Evolutionary conservation across 2,329 filamentous ascomycete genomes (phyloP).

Genomic region (Rachicladosporium sp.): DNA sequence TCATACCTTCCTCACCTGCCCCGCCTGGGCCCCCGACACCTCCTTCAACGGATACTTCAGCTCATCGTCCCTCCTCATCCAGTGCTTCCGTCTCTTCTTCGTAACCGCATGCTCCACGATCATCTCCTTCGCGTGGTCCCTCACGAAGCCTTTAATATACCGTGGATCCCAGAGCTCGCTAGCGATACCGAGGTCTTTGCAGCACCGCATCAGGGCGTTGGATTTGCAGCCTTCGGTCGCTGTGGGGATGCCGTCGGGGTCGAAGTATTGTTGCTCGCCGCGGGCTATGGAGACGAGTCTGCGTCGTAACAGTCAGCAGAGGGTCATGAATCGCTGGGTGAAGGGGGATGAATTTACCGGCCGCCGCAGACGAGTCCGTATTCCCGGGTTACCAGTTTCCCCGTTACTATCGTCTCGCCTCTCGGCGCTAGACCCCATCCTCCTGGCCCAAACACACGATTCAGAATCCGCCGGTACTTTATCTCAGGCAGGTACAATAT

Average conservation of each 20-base stretch:
- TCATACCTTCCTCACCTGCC: not conserved
- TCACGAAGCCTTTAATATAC: conserved; percentile 75
- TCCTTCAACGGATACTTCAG: conserved; percentile 53
- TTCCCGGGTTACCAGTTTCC: conserved; percentile 71
- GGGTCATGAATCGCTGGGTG: not conserved
- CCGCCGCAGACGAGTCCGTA: conserved; percentile 85
- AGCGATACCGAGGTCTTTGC: conserved; percentile 91
- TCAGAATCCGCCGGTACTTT: conserved; percentile 87
- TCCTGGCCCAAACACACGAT: conserved; percentile 83
- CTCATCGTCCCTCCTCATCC: conserved; percentile 70
- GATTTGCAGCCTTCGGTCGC: conserved; percentile 96
- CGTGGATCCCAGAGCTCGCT: conserved; percentile 94
- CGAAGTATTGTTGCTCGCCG: conserved; percentile 91
- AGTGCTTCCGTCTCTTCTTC: conserved; percentile 85
- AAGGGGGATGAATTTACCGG: conserved; percentile 44
- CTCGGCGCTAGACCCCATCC: conserved; percentile 89
- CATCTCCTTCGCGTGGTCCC: conserved; percentile 59
- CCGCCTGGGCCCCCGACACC: conserved; percentile 9
- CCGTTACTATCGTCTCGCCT: conserved; percentile 74
- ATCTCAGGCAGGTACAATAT: conserved; percentile 96
- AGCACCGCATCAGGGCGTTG: conserved; percentile 94
- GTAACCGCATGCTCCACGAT: conserved; percentile 81
- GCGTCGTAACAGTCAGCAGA: conserved; percentile 1
- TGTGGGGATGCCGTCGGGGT: conserved; percentile 77
- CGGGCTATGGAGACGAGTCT: conserved; percentile 87